Evolutionary conservation across 1,284 basidiomycete genomes (phyloP), one percentile per base, ranked within the genome.

Genomic region (Dichomitus squalens): DNA sequence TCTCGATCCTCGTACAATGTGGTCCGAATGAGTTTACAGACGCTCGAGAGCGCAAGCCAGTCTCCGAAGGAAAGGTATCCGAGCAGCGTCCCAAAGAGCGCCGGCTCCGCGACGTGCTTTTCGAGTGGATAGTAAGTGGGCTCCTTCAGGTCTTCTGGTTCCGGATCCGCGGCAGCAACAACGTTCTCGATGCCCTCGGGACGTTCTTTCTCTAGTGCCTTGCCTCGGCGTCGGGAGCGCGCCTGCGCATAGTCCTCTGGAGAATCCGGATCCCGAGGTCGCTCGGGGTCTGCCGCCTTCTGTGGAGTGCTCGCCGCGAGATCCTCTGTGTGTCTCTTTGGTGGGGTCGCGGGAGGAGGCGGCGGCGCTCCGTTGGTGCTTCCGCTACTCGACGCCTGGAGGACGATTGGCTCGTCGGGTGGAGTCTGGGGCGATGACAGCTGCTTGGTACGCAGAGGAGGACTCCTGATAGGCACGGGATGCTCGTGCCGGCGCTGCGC

Each of bases 51-150:
- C 12, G 75, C 69, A 58, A 83, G 80, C 87, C 88, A 91, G 39
- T 91, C 87, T 51, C 76, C 80, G 65, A 87, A 91, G 9, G 82
- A 75, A 41, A 92, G 68, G 65, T 81, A 85, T 11, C 68, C 65
- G 11, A 92, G 72, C n/a, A 92, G 65, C 2, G 70, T 63, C 1
- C 73, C 70, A 11, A 92, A 74, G 14, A 90, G 70, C 23, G 71
- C 70, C 0, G 79, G 74, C 39, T 83, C 69, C 2, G 76, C 66
- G 25, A 91, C 66, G 67, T 88, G 86, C 7, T 70, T 60, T 14
- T 76, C 70, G 39, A 92, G 71, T 0, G 83, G 80, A 64, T 84
- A 85, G 48, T 73, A 77, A 20, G 69, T 75, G 11, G 80, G 80
- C 49, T 72, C 70, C 44, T 53, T 58, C 9, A 43, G 55, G 21